Base-by-base conservation (phyloP, 768 basidiomycete genomes). In the Pisolithus orientalis region DNA sequence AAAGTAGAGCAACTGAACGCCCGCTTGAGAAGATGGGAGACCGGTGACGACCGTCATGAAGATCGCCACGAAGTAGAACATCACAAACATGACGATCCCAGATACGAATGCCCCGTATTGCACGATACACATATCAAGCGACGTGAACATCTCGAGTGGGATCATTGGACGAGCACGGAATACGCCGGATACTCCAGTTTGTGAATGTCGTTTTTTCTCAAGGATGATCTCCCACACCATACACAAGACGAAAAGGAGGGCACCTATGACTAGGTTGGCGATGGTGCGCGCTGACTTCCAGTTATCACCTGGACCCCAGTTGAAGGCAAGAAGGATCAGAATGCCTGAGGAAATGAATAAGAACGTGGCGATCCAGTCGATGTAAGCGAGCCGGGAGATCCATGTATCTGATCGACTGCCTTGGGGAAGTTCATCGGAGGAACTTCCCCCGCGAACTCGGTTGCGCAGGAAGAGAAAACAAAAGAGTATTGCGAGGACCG, bases 31-130 rank as follows among this genome's bases (percentile, higher is more conserved):
- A n/a, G 76, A 61, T 11, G 70, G 63, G 29, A 69, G 59, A 6
- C 73, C 74, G 27, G 63, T 63, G n/a, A 76, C 77, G 58, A 77
- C 66, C 21, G 70, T 72, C 63, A 76, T 72, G 62, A 80, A 80
- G 47, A 79, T 75, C 0, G 78, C 69, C 40, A 80, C 68, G 54
- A 80, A 79, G 59, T 80, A 80, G 61, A 80, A 78, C 69, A 74
- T 73, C 47, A 76, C 76, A 52, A 78, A 64, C 70, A 74, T 73
- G 52, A 80, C 69, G 61, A 80, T 73, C 7, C 78, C 78, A 1
- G 64, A 65, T 10, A 74, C 66, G 50, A 77, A 72, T 16, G 70
- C 65, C 16, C 59, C 69, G 52, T 66, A 72, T 54, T 68, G 67
- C 39, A 67, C 66, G 4, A 70, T 67, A 47, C 68, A 72, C 42